Conservation (phyloP, 345 rosid genomes). For the Gossypium sturtianum region DNA sequence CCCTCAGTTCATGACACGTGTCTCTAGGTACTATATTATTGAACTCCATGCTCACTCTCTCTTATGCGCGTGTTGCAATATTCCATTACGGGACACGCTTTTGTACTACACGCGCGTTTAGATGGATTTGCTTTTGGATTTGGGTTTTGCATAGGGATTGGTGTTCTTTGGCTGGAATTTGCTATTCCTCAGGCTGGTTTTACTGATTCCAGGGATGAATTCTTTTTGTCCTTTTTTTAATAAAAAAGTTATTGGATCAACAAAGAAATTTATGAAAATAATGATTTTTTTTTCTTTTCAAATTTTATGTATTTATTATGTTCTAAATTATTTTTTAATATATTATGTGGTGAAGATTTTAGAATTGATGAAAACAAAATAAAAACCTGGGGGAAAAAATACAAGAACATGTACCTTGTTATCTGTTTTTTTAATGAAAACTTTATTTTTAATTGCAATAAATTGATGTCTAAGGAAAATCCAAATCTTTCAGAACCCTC, state of each 20-base stretch:
- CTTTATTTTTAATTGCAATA: not conserved
- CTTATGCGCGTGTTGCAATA: not conserved
- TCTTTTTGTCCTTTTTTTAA: not conserved
- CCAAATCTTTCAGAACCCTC: not conserved
- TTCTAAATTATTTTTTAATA: not conserved
- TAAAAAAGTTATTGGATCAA: not conserved
- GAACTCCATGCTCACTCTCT: not conserved
- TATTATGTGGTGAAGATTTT: not conserved
- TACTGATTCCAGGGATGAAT: slow-evolving; percentile 12
- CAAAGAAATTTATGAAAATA: not conserved
- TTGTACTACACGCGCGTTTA: slow-evolving; percentile 1
- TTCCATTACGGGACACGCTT: too few relatives aligned
- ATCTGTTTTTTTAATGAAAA: not conserved
- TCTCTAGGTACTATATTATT: slow-evolving; percentile 13
- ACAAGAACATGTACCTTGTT: slow-evolving; percentile 20
- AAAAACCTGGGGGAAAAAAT: not conserved
- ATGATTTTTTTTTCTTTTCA: not conserved
- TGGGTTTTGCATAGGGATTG: slow-evolving; percentile 1
- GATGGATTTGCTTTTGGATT: not conserved
- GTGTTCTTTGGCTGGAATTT: not conserved
- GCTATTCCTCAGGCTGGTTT: not conserved
- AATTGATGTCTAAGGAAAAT: not conserved
- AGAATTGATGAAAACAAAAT: not conserved
- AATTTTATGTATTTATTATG: not conserved
- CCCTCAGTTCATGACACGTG: slow-evolving; percentile 29